Conservation (phyloP, 257 asterid genomes). For the Gentiana straminea region DNA sequence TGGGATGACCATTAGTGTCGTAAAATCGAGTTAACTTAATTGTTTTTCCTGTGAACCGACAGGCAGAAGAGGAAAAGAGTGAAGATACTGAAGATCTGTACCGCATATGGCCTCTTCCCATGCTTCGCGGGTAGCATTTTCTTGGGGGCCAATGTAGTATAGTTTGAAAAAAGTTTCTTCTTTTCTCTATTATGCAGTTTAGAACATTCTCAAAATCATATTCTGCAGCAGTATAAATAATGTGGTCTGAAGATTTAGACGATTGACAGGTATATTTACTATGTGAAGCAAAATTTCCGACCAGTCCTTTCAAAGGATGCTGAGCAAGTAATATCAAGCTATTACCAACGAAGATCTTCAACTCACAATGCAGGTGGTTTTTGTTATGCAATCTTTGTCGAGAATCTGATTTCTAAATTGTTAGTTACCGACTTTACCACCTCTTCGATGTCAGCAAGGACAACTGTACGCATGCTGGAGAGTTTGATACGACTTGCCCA, state of each 20-base stretch:
- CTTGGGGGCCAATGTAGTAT: neutral
- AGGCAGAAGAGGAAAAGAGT: slow-evolving; percentile 43
- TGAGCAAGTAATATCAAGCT: slow-evolving; percentile 82
- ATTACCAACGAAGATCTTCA: slow-evolving; percentile 95
- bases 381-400: neutral
- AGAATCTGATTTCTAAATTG: slow-evolving; percentile 3
- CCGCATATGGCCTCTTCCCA: slow-evolving; percentile 70
- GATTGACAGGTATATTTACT: slow-evolving; percentile 65
- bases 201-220: slow-evolving; percentile 1
- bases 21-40: slow-evolving; percentile 11
- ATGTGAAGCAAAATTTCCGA: slow-evolving; percentile 63
- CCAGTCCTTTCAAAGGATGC: slow-evolving; percentile 95
- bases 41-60: slow-evolving; percentile 18
- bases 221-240: neutral
- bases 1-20: slow-evolving; percentile 9
- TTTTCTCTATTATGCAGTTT: neutral
- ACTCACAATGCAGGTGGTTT: slow-evolving; percentile 83
- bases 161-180: neutral
- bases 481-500: slow-evolving; percentile 98
- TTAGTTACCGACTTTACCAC: neutral
- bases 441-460: slow-evolving; percentile 63
- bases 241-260: slow-evolving; percentile 3
- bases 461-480: slow-evolving; percentile 96
- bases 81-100: slow-evolving; percentile 39
- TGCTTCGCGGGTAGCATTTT: slow-evolving; percentile 62